Evolutionary conservation across 2,329 filamentous ascomycete species (phyloP).

Genomic region (Hymenoscyphus albidus): DNA sequence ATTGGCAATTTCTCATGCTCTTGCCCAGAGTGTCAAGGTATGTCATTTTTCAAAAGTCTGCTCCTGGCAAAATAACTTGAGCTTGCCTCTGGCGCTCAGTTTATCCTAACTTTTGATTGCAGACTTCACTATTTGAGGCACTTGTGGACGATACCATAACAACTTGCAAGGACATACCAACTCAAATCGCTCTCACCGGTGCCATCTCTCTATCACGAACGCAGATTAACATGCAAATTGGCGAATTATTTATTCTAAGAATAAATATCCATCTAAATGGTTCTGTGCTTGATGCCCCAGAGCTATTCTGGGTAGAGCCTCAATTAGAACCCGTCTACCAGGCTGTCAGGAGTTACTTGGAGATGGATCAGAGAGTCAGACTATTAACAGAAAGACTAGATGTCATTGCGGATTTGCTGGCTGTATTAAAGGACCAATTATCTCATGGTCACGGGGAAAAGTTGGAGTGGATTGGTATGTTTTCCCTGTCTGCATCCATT

Average conservation of each 20-base stretch:
- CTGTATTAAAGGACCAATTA: slow-evolving; percentile 91
- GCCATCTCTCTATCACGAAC: slow-evolving; percentile 83
- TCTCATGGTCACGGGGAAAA: slow-evolving; percentile 90
- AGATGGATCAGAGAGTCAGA: slow-evolving; percentile 94
- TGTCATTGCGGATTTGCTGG: slow-evolving; percentile 88
- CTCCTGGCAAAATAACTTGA: neutral
- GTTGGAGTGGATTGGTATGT: slow-evolving; percentile 81
- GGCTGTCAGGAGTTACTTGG: slow-evolving; percentile 89
- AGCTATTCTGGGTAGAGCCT: slow-evolving; percentile 97
- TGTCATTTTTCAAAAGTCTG: slow-evolving; percentile 13
- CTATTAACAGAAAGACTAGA: slow-evolving; percentile 85
- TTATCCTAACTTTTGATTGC: slow-evolving; percentile 5
- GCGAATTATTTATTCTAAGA: slow-evolving; percentile 92
- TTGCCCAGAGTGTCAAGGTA: slow-evolving; percentile 93
- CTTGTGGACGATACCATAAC: slow-evolving; percentile 91
- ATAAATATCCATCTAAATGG: slow-evolving; percentile 99
- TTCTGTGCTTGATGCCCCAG: slow-evolving; percentile 91
- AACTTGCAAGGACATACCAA: slow-evolving; percentile 86
- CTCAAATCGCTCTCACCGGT: slow-evolving; percentile 87
- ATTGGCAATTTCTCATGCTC: slow-evolving; percentile 89
- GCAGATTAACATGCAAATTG: slow-evolving; percentile 99
- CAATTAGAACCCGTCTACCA: slow-evolving; percentile 95
- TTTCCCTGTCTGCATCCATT: neutral
- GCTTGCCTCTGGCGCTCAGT: neutral
- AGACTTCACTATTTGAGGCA: slow-evolving; percentile 95